Evolutionary conservation across 2,329 filamentous ascomycete species (phyloP), one percentile per base, ranked within the genome.

Genomic region (Trichoderma atrobrunneum): DNA sequence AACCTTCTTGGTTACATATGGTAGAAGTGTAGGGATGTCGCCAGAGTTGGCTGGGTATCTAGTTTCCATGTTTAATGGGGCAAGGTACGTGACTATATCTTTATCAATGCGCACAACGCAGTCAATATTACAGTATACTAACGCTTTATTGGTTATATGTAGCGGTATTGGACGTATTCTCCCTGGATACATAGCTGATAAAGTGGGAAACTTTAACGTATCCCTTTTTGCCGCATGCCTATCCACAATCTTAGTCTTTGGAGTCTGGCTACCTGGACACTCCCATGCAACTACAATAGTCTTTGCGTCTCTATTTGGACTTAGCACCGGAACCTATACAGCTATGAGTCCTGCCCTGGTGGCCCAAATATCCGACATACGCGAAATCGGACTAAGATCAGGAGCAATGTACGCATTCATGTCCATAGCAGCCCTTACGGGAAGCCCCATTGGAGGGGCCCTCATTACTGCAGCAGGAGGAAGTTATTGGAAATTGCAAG

Each of bases 311-410:
- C n/a, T 66, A 18, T 66, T 54, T 18, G 63, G 63, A 21, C 48
- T 66, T 6, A 54, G 43, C 14, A 54, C 43, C 3, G 63, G 63
- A 7, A 34, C 43, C 30, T 66, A 54, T 26, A 54, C 43, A 43
- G 43, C 63, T 7, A 34, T 66, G 21, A 54, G 43, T 11, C 63
- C 63, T 3, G 63, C 63, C 3, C 12, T 66, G 8, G 63, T 66
- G 14, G 63, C 63, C 14, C 43, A 54, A 24, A 66, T 66, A 54
- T 66, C 63, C 26, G 63, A 66, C 30, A 66, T 66, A 18, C 43
- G 48, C 8, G 28, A 66, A 11, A 54, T 66, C n/a, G 43, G 63
- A 11, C n/a, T 54, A 10, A 54, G 63, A 12, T 54, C 63, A 18
- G 63, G 63, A 5, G 30, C 63, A 7, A 54, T 66, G 43, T 66